phyloP scores from a whole-genome alignment of 768 basidiomycete species.

The Basidioascus undulatus region DNA sequence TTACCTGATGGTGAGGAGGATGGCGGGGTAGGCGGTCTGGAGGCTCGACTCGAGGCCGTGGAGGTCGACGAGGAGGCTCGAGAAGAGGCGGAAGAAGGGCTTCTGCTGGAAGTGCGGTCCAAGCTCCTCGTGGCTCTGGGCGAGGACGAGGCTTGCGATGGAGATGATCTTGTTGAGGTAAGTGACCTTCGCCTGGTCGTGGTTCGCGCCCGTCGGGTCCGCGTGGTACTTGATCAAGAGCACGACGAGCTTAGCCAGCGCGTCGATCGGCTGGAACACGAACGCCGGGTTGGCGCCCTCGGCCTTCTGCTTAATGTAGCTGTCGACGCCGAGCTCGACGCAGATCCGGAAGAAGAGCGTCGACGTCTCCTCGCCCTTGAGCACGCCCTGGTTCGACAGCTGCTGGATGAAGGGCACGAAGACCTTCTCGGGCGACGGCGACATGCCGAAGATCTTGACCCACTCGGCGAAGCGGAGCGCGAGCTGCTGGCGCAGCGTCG shows the following conservation, averaged over 20 bases:
- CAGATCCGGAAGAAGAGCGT: slow-evolving; percentile 98
- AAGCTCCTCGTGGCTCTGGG: slow-evolving; percentile 85
- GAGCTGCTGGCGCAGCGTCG: slow-evolving; percentile 18
- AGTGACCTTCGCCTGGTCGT: slow-evolving; percentile 84
- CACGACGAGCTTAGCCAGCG: slow-evolving; percentile 78
- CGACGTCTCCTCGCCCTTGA: slow-evolving; percentile 85
- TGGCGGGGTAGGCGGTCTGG: slow-evolving; percentile 68
- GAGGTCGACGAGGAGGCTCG: slow-evolving; percentile 77
- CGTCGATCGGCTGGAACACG: slow-evolving; percentile 81
- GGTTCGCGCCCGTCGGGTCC: slow-evolving; percentile 66
- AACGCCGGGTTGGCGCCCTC: slow-evolving; percentile 30
- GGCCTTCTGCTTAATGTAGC: slow-evolving; percentile 30
- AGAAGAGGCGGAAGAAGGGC: slow-evolving; percentile 97
- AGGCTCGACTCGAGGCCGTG: slow-evolving; percentile 63
- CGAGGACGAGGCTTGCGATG: slow-evolving; percentile 84
- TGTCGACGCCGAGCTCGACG: slow-evolving; percentile 76
- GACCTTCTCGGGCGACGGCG: slow-evolving; percentile 70
- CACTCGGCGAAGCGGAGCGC: slow-evolving; percentile 31
- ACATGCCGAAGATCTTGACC: slow-evolving; percentile 81
- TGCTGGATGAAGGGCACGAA: slow-evolving; percentile 96
- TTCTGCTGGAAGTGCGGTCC: slow-evolving; percentile 80
- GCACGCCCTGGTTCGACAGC: slow-evolving; percentile 82
- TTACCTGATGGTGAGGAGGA: slow-evolving; percentile 74
- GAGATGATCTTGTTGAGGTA: slow-evolving; percentile 93
- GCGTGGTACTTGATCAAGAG: slow-evolving; percentile 99